Base-by-base conservation (phyloP, 225 moss, liverwort and hornwort species). In the Sphagnum contortum region DNA sequence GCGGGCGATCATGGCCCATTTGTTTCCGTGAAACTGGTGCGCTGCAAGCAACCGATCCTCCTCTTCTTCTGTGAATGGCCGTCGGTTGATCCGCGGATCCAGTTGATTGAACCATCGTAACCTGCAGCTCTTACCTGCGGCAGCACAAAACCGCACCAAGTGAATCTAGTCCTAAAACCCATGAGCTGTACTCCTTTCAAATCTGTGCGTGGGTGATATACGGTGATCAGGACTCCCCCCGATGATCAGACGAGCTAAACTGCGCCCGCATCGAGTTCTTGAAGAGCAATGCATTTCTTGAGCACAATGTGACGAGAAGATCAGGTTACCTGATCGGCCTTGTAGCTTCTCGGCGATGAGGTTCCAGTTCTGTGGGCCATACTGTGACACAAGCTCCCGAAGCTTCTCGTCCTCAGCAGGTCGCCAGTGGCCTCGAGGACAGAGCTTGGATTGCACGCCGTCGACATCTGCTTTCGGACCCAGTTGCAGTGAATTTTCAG, bases 1-100 rank as follows among this genome's bases (percentile, higher is more conserved):
- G 50, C 92, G 87, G 10, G 95, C 95, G 72, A 95, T 95, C 92
- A 92, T 92, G 45, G 95, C 95, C 95, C 95, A 96, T 61, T 96
- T 96, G 77, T 92, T 96, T 63, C 95, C 95, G 65, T 92, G 95
- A 57, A 90, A 92, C 61, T 86, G 92, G 66, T 96, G 95, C 53
- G 92, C 92, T 14, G 82, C 74, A 48, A 96, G 77, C 4, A 96
- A 84, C 63, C 81, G 80, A 67, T 96, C 95, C 64, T 96, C 95
- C 65, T 96, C 95, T 62, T 96, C 95, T 61, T 96, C 95, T 9
- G 86, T 83, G 64, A 96, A 96, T 0, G 95, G 92, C 2, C 88
- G 86, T 55, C 95, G 81, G 67, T 96, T 96, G 81, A 96, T 96
- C 44, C 86, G 78, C 48, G 95, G 95, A 75, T 92, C 92, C 12